These are phyloP conservation scores for Dittrichia graveolens DNA, from an alignment of 129 eudicot genomes.

Conservation along the genomic window DNA sequence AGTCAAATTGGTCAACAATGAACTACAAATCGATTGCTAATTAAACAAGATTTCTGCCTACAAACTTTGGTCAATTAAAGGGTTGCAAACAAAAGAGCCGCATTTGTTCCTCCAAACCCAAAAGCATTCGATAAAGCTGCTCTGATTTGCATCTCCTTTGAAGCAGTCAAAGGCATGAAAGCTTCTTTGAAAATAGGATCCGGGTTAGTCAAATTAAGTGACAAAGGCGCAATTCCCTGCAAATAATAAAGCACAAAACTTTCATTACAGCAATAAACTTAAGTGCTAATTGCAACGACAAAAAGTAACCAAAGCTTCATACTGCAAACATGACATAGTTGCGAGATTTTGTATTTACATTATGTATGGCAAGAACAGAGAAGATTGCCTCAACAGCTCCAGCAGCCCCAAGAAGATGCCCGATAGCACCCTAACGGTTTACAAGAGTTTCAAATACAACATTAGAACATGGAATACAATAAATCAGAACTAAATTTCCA, in stretches of 20 bases:
- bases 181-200: conserved; percentile 65
- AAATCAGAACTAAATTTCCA: background rate
- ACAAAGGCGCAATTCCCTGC: conserved; percentile 88
- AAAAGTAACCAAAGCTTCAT: background rate
- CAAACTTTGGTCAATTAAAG: conserved; percentile 6
- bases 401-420: conserved; percentile 99
- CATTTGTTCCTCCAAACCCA: conserved; percentile 97
- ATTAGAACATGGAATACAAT: conserved; percentile 7
- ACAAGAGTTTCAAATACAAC: conserved; percentile 16
- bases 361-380: conserved; percentile 71
- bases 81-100: conserved; percentile 71
- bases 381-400: conserved; percentile 98
- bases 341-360: conserved; percentile 42
- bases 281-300: no score
- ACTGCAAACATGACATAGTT: background rate
- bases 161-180: conserved; percentile 73
- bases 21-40: conserved; percentile 4
- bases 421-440: conserved; percentile 71
- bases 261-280: background rate
- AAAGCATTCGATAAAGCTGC: conserved; percentile 91
- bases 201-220: conserved; percentile 68
- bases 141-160: conserved; percentile 63
- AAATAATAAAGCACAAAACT: conserved; percentile 19
- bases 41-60: conserved; percentile 15
- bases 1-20: conserved; percentile 15